A percentile compares a stretch with the other conserved stretches of the same genome.
phyloP scores from a whole-genome alignment of 352 stramenopile genomes.

The Pythium diclinum region DNA sequence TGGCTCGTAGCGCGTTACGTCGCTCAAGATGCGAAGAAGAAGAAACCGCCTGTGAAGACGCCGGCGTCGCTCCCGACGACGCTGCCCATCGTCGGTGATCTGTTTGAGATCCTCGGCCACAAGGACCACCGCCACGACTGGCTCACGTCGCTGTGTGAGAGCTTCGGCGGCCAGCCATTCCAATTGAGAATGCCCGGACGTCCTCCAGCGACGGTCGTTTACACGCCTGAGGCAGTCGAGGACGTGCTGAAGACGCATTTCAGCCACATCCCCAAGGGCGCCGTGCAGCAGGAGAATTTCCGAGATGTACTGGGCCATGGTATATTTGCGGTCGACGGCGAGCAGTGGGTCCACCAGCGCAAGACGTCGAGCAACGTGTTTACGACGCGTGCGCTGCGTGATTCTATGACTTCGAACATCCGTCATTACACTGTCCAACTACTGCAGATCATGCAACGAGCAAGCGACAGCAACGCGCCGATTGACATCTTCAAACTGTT shows the following conservation, averaged over 20 bases:
- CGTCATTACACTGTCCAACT: neutral
- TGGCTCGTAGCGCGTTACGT: constrained; percentile 2
- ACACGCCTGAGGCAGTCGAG: constrained; percentile 35
- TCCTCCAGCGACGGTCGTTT: constrained; percentile 32
- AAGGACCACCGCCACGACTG: neutral
- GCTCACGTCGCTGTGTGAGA: neutral
- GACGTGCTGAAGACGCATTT: constrained; percentile 57
- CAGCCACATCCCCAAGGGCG: constrained; percentile 62
- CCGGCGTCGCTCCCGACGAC: constrained; percentile 3
- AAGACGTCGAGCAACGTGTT: constrained; percentile 87
- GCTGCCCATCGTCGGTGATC: neutral
- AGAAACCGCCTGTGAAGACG: neutral
- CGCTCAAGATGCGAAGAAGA: neutral
- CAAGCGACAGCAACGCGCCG: neutral
- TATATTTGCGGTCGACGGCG: constrained; percentile 44
- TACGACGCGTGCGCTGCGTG: constrained; percentile 48
- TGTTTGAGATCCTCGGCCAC: neutral
- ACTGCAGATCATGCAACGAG: neutral
- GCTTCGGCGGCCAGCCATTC: neutral
- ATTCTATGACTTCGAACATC: constrained; percentile 30
- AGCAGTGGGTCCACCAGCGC: constrained; percentile 57
- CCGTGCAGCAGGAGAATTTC: constrained; percentile 31
- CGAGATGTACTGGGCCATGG: constrained; percentile 60
- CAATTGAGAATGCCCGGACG: neutral
- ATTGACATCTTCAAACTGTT: constrained; percentile 4